Base-by-base conservation (phyloP, 2,329 filamentous ascomycete species). In the Onygena corvina region DNA sequence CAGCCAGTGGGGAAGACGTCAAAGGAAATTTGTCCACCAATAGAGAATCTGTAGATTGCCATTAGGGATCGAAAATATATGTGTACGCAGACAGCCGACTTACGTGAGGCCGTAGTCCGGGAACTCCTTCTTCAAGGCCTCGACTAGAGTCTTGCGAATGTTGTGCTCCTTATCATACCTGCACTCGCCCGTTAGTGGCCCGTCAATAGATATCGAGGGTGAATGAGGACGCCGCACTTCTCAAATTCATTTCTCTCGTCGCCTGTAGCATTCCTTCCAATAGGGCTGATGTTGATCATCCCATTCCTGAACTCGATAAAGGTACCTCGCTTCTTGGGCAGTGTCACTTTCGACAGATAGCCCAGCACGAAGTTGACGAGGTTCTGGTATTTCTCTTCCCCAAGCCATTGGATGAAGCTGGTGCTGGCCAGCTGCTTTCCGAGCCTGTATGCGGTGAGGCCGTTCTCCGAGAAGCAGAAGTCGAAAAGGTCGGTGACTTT, bases 401-500 rank as follows among this genome's bases (percentile, higher is more conserved):
- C 92, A 55, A 96, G 76, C 82, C 83, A 94, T 59, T 79, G 68
- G 72, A 96, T 94, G 78, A 96, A 98, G 70, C 79, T 86, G 69
- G 83, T 84, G 61, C 80, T 81, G 1, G 82, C 74, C 51, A 96
- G 79, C 49, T 77, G 75, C 65, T 81, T 69, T 60, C 90, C 92
- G 61, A 89, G 71, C 63, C 88, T 87, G 76, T 77, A 94, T 36
- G 90, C 92, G 1, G 85, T 93, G 58, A 98, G 79, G 8, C 92
- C 92, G 71, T 98, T 98, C 74, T 98, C 92, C 52, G 88, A 75
- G 73, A 98, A 98, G 78, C 84, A 92, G 73, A 86, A 98, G 75
- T 98, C 92, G 74, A 98, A 98, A 61, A 96, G 81, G 54, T 79
- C 74, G 47, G 81, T 88, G 53, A 96, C 90, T 58, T 73, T 66